Evolutionary conservation across 2,329 filamentous ascomycete species (phyloP), one percentile per base, ranked within the genome.

Genomic region (Aspergillus aculeatus): DNA sequence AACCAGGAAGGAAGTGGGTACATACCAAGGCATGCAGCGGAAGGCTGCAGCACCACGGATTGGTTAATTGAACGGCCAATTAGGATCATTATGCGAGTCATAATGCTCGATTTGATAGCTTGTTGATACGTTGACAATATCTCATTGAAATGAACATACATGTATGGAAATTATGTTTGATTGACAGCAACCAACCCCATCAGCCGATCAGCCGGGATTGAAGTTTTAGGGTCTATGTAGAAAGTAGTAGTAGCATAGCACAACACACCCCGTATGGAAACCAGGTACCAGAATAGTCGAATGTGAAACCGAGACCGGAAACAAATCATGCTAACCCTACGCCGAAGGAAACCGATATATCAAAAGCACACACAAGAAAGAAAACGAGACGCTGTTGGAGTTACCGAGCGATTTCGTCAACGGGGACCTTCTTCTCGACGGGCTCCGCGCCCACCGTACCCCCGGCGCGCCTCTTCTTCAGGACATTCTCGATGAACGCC

Each of bases 401-500:
- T 73, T 61, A 76, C 47, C 66, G 68, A 16, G 66, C 66, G 31
- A 67, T 66, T 54, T 72, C 70, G 31, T 69, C 70, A 16, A 64
- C 60, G 59, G 66, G 61, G 53, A 68, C 49, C 32, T 65, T 66
- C 59, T 71, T 65, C 11, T 71, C 68, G 24, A 63, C 61, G 19
- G 68, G 68, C 24, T 67, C 65, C 35, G 71, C 71, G 4, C 69
- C 64, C 31, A 66, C 63, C 21, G 66, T 69, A 52, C 70, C 67
- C 21, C 66, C 69, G 21, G 67, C 64, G 26, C 73, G 71, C 60
- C 92, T 83, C 85, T 96, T 96, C 78, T 91, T 90, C 61, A 99
- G 80, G 21, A 99, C 94, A 69, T 99, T 99, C 83, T 99, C 95
- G 68, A 99, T 99, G 74, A 99, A 99, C 1, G 92, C 92, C 81